phyloP scores from a whole-genome alignment of 2,329 filamentous ascomycete species.

The Cercospora canescens region DNA sequence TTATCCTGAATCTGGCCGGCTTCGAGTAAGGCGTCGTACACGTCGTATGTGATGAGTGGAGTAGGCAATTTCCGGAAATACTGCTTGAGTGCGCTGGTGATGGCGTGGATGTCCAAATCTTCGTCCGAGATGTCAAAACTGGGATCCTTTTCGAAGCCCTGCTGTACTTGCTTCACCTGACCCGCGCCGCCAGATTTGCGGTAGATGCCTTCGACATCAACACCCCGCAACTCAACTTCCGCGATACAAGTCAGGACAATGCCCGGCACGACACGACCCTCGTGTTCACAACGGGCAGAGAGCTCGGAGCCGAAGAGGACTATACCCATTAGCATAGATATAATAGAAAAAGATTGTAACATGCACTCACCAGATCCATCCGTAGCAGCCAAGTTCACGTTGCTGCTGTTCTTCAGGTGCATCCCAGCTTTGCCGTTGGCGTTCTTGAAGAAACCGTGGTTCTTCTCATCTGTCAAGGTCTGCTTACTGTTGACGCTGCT shows the following conservation, averaged over 20 bases:
- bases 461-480: slow-evolving; percentile 23
- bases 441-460: slow-evolving; percentile 40
- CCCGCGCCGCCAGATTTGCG: slow-evolving; percentile 93
- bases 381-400: slow-evolving; percentile 41
- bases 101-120: slow-evolving; percentile 90
- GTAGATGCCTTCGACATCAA: slow-evolving; percentile 98
- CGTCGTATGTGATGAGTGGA: slow-evolving; percentile 86
- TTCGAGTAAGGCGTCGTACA: slow-evolving; percentile 87
- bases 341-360: neutral
- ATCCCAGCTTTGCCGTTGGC: slow-evolving; percentile 34
- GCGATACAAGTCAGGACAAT: slow-evolving; percentile 94
- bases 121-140: slow-evolving; percentile 91
- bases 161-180: slow-evolving; percentile 85
- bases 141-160: slow-evolving; percentile 78
- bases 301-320: slow-evolving; percentile 88
- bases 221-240: slow-evolving; percentile 91
- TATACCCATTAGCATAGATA: slow-evolving; percentile 32
- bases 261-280: slow-evolving; percentile 83
- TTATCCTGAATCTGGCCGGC: slow-evolving; percentile 61
- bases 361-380: slow-evolving; percentile 35
- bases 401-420: slow-evolving; percentile 47
- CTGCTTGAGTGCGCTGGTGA: slow-evolving; percentile 94
- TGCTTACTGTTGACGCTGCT: slow-evolving; percentile 28
- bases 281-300: slow-evolving; percentile 79
- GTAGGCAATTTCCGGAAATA: slow-evolving; percentile 93